Percentiles rank a stretch among this genome's conserved stretches.
Evolutionary conservation across 208 protist genomes (phyloP).

Genomic region (Trypanosomatidae sp.): DNA sequence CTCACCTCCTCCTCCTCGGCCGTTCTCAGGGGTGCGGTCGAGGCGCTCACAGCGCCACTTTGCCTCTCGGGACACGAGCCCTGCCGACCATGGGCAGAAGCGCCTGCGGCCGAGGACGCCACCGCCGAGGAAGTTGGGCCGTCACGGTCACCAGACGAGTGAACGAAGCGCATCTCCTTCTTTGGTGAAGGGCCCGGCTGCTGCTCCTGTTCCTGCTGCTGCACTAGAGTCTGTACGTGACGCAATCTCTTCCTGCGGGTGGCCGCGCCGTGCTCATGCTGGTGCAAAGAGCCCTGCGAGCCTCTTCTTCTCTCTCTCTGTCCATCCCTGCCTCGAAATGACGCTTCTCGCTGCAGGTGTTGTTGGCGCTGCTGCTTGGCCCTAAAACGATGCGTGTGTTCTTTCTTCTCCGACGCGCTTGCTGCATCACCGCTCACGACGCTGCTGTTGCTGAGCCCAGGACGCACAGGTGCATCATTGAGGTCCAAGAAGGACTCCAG

Average conservation of each 20-base stretch:
- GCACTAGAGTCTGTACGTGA: background rate
- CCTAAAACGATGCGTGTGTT: background rate
- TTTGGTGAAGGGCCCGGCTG: background rate
- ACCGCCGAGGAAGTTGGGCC: background rate
- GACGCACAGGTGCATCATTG: background rate
- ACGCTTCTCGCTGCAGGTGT: background rate
- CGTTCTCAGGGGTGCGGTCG: too few species aligned
- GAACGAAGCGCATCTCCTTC: background rate
- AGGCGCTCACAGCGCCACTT: background rate
- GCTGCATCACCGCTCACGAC: background rate
- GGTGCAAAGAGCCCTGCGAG: background rate
- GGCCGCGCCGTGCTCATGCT: background rate
- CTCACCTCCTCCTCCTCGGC: background rate
- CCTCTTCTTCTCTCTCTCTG: background rate
- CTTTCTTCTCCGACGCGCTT: background rate
- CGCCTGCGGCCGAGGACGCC: background rate
- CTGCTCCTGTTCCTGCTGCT: background rate
- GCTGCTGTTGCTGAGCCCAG: background rate
- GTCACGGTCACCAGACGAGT: background rate
- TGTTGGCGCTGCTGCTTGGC: background rate
- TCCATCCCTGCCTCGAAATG: background rate
- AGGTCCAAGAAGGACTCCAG: slow-evolving; percentile 4
- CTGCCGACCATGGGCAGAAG: background rate
- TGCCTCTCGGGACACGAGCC: background rate
- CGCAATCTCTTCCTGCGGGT: background rate